Percentiles rank a stretch among this genome's conserved stretches.
These are phyloP conservation scores for Andrographis paniculata DNA, from an alignment of 305 asterid genomes.

Conservation along the genomic window DNA sequence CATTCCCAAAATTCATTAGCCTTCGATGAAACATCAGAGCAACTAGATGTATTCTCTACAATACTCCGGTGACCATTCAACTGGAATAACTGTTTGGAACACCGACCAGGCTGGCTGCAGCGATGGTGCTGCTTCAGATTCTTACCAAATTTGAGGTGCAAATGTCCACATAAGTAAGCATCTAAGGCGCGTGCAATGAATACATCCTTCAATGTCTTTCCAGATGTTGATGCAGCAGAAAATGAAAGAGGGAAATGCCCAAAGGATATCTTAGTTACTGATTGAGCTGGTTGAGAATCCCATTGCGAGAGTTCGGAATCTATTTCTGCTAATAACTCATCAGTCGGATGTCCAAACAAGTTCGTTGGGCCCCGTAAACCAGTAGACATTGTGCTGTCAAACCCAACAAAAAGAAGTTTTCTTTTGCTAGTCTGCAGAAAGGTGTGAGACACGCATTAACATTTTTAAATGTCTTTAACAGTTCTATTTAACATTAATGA, in stretches of 20 bases:
- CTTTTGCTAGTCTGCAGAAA: conserved; percentile 66
- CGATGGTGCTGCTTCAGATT: conserved; percentile 75
- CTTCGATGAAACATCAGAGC: conserved; percentile 25
- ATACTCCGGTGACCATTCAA: conserved; percentile 44
- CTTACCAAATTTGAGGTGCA: conserved; percentile 70
- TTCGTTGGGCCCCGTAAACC: conserved; percentile 97
- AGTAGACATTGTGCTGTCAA: conserved; percentile 65
- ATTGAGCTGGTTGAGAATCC: conserved; percentile 42
- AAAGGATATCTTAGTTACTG: conserved; percentile 60
- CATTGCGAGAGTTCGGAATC: conserved; percentile 58
- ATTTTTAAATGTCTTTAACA: neutral
- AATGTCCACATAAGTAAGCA: conserved; percentile 88
- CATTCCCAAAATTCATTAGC: conserved; percentile 79
- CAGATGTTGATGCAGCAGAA: conserved; percentile 68
- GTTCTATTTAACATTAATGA: neutral
- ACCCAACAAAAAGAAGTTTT: conserved; percentile 71
- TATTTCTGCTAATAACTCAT: conserved; percentile 56
- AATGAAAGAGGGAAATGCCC: conserved; percentile 97
- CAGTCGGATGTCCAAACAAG: conserved; percentile 95
- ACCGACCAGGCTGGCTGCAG: conserved; percentile 21
- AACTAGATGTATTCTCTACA: conserved; percentile 24
- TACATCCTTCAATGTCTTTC: conserved; percentile 54
- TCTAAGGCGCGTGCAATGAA: conserved; percentile 46
- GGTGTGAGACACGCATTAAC: conserved; percentile 21
- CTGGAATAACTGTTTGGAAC: conserved; percentile 46